These are phyloP conservation scores for Sclerotinia nivalis DNA, from an alignment of 2,329 filamentous ascomycete genomes.

Conservation along the genomic window DNA sequence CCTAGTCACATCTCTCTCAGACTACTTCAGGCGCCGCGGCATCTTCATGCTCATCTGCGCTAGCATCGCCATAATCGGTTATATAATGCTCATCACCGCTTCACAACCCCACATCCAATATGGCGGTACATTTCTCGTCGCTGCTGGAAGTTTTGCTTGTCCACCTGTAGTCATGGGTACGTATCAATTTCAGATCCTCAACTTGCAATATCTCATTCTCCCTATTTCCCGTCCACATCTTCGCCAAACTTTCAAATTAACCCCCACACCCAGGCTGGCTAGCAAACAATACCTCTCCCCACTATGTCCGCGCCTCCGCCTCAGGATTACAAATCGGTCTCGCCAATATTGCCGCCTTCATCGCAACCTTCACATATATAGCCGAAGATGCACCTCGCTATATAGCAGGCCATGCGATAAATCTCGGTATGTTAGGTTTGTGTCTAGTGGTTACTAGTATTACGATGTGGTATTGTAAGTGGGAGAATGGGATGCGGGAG, in stretches of 20 bases:
- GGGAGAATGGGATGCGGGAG: conserved; percentile 67
- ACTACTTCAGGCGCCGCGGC: conserved; percentile 70
- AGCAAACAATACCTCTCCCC: conserved; percentile 19
- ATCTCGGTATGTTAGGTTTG: conserved; percentile 70
- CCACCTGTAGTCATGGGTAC: conserved; percentile 22
- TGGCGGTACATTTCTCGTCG: conserved; percentile 77
- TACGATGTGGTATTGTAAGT: conserved; percentile 61
- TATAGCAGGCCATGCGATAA: conserved; percentile 70
- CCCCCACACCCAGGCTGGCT: conserved; percentile 2
- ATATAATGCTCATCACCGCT: conserved; percentile 72
- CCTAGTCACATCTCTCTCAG: conserved; percentile 69
- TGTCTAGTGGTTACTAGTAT: conserved; percentile 69
- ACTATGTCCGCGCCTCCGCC: conserved; percentile 21
- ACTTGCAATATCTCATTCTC: neutral
- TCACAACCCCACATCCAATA: conserved; percentile 69
- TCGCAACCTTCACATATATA: conserved; percentile 57
- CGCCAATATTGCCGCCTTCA: conserved; percentile 77
- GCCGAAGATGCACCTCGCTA: conserved; percentile 59
- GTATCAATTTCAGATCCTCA: neutral
- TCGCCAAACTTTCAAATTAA: neutral
- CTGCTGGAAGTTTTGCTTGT: conserved; percentile 82
- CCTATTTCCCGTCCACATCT: too few relatives aligned
- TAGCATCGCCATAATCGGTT: conserved; percentile 71
- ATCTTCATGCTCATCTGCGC: conserved; percentile 67
- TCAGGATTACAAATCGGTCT: conserved; percentile 48